Base-by-base conservation (phyloP, 768 basidiomycete genomes). In the Tricholoma hemisulphureum region DNA sequence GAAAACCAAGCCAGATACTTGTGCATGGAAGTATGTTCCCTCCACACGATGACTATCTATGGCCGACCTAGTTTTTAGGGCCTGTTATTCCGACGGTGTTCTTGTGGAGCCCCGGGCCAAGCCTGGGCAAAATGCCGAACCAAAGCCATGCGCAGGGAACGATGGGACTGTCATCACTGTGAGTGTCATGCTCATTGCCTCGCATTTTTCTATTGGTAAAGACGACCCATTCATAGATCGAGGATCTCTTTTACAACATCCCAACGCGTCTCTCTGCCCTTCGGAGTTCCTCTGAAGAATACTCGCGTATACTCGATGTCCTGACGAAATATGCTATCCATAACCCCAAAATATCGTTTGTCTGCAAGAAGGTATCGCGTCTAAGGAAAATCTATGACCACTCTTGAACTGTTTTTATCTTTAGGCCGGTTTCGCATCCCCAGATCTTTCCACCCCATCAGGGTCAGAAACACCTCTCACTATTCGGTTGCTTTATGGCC, bases 171-270 rank as follows among this genome's bases (percentile, higher is more conserved):
- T 85, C 2, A 88, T 98, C 45, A 88, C 82, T 2, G 95, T 93
- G 65, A 52, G 83, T 71, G 29, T 53, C 53, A 45, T 9, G 21
- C 53, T 56, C n/a, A 7, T 52, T 32, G 28, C 34, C 32, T 14
- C 16, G 16, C 26, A 35, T 11, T 23, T 7, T 6, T 31, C 20
- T 61, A 23, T 18, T 48, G 35, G n/a, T 20, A 20, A 13, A 23
- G 57, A 16, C 20, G 7, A 16, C 11, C 59, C 53, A 56, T 7
- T 5, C 35, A 1, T 62, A 98, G 95, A 94, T 95, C 23, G 94
- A 98, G 71, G 91, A 98, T 67, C 77, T 99, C 26, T 99, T 99
- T 68, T 95, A 92, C 71, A 97, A 96, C 62, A 92, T 87, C 0
- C 93, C 95, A 0, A 86, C 89, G 2, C 88, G 97, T 46, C 81